Conservation (phyloP, 1,139 yeast species). For the Meyerozyma elateridarum region DNA sequence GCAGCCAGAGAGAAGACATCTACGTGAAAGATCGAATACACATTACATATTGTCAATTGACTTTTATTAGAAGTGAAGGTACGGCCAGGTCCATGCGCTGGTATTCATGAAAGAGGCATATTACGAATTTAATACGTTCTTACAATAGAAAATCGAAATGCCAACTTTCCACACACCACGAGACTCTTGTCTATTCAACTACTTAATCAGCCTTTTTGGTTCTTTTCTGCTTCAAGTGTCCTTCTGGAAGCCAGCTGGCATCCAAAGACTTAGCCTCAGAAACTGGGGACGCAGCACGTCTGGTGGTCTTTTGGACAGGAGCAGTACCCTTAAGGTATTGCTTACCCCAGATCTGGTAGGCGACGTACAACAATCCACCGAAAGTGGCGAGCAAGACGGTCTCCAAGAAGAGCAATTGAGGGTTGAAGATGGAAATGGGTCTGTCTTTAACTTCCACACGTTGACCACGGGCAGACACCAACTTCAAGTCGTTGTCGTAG, state of each 20-base stretch:
- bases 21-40: too few relatives aligned
- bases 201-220: constrained; percentile 27
- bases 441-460: constrained; percentile 59
- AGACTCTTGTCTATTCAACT: too few relatives aligned
- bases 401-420: constrained; percentile 64
- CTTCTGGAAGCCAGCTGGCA: constrained; percentile 34
- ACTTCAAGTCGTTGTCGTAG: constrained; percentile 48
- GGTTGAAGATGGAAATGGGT: constrained; percentile 66
- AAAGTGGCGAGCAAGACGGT: constrained; percentile 47
- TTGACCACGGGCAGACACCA: constrained; percentile 56
- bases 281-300: constrained; percentile 18
- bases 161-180: too few relatives aligned
- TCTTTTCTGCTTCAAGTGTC: constrained; percentile 25
- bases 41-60: too few relatives aligned
- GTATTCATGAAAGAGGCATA: too few relatives aligned
- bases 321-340: constrained; percentile 36
- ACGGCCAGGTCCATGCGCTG: too few relatives aligned
- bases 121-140: too few relatives aligned
- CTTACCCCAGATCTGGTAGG: constrained; percentile 42
- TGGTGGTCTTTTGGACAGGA: constrained; percentile 25
- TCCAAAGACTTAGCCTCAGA: constrained; percentile 15
- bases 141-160: too few relatives aligned
- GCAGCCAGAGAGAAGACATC: too few relatives aligned
- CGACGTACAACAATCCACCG: constrained; percentile 46
- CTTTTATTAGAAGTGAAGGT: too few relatives aligned